phyloP scores from a whole-genome alignment of 2,329 filamentous ascomycete genomes.

The Madurella fahalii region DNA sequence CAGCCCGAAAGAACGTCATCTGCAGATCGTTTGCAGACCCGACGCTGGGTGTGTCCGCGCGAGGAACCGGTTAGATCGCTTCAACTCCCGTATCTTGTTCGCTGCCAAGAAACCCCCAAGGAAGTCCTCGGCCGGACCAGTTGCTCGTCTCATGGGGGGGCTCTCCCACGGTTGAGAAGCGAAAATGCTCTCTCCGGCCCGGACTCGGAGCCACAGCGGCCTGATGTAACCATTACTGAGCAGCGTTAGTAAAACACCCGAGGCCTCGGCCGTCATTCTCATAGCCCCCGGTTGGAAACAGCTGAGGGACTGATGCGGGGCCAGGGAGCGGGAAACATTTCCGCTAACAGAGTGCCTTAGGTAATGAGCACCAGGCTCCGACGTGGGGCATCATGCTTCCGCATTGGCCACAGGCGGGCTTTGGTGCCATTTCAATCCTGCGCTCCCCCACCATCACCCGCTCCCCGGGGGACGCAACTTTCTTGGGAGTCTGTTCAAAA shows the following conservation, averaged over 20 bases:
- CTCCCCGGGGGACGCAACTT: constrained; percentile 14
- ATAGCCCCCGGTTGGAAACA: not conserved
- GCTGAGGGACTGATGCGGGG: constrained; percentile 6
- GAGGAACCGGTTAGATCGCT: not conserved
- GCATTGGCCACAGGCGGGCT: constrained; percentile 8
- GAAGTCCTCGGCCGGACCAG: not conserved
- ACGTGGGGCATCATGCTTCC: constrained; percentile 11
- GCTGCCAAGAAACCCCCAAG: not conserved
- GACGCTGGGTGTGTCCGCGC: not conserved
- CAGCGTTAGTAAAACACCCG: constrained; percentile 6
- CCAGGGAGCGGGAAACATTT: constrained; percentile 1
- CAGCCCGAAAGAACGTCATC: not conserved
- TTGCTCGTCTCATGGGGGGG: not conserved
- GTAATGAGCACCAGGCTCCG: not conserved
- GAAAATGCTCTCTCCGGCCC: constrained; percentile 1
- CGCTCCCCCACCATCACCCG: constrained; percentile 13
- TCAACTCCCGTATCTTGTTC: not conserved
- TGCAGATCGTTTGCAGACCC: not conserved
- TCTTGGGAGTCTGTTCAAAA: constrained; percentile 2
- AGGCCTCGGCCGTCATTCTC: not conserved
- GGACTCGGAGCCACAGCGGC: constrained; percentile 4
- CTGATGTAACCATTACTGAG: constrained; percentile 11
- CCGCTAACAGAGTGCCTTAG: not conserved
- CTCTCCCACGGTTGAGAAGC: not conserved
- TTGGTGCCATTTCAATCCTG: constrained; percentile 17